A percentile compares a stretch with the other conserved stretches of the same genome.
Conservation (phyloP, 768 basidiomycete genomes). For the Cyathus striatus region DNA sequence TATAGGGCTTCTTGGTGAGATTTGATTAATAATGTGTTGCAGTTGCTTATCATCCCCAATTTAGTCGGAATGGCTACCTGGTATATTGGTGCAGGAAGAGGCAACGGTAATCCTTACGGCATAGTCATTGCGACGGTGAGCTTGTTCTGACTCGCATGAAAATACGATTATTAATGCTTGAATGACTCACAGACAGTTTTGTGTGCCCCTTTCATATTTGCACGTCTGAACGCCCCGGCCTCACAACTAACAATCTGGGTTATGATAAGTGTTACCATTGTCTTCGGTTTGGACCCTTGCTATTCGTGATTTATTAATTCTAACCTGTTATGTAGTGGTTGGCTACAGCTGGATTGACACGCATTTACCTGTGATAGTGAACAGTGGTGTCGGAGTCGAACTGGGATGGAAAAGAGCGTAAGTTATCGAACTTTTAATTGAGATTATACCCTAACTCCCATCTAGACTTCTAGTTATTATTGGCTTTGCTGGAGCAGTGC, state of each 20-base stretch:
- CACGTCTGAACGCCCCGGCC: slow-evolving; percentile 26
- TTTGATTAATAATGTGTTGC: background rate
- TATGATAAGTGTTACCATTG: slow-evolving; percentile 30
- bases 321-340: slow-evolving; percentile 17
- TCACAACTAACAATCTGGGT: slow-evolving; percentile 30
- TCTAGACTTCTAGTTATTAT: slow-evolving; percentile 36
- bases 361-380: slow-evolving; percentile 20
- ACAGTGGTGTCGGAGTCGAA: slow-evolving; percentile 28
- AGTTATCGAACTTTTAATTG: slow-evolving; percentile 6
- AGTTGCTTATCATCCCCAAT: background rate
- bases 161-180: background rate
- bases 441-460: too few species aligned
- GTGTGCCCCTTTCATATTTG: slow-evolving; percentile 28
- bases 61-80: slow-evolving; percentile 34
- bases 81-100: slow-evolving; percentile 37
- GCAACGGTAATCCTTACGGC: slow-evolving; percentile 35
- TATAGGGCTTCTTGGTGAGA: slow-evolving; percentile 28
- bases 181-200: slow-evolving; percentile 21
- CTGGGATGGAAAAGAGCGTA: slow-evolving; percentile 41
- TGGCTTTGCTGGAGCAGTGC: slow-evolving; percentile 37
- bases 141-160: background rate
- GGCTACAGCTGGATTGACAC: slow-evolving; percentile 39
- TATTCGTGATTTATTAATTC: background rate
- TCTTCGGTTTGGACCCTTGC: slow-evolving; percentile 23
- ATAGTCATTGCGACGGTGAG: slow-evolving; percentile 35